Percentiles rank a stretch among this genome's conserved stretches.
Conservation (phyloP, 176 grass and related monocot species). For the bread wheat (Triticum aestivum) region DNA sequence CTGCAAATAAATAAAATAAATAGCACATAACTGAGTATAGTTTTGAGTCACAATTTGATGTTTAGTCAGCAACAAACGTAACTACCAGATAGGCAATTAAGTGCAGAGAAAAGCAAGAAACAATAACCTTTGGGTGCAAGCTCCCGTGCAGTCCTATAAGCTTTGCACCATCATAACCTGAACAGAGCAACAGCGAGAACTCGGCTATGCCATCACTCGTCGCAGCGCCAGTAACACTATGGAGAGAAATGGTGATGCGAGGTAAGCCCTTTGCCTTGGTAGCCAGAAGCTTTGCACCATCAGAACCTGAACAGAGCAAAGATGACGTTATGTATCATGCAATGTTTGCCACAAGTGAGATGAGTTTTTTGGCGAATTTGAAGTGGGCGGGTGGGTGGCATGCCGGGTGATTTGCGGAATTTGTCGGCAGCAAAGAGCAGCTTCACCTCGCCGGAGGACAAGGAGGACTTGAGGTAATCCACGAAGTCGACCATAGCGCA, state of each 20-base stretch:
- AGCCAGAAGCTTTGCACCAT: too few relatives aligned
- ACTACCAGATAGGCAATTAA: background rate
- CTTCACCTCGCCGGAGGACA: constrained; percentile 57
- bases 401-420: background rate
- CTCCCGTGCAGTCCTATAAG: constrained; percentile 40
- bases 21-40: background rate
- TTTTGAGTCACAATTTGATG: background rate
- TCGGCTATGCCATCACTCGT: constrained; percentile 52
- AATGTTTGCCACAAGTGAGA: background rate
- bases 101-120: background rate
- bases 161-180: background rate
- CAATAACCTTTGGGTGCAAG: constrained; percentile 52
- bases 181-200: constrained; percentile 54
- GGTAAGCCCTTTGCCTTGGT: too few relatives aligned
- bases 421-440: constrained; percentile 29
- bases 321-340: background rate
- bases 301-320: background rate
- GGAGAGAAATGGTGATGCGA: constrained; percentile 41
- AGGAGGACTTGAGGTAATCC: constrained; percentile 64
- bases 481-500: constrained; percentile 62
- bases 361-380: background rate
- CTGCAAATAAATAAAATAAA: constrained; percentile 23
- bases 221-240: constrained; percentile 31
- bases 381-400: background rate
- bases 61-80: background rate